Conservation (phyloP, 495 filamentous ascomycete genomes). For the Talaromyces thailandensis region DNA sequence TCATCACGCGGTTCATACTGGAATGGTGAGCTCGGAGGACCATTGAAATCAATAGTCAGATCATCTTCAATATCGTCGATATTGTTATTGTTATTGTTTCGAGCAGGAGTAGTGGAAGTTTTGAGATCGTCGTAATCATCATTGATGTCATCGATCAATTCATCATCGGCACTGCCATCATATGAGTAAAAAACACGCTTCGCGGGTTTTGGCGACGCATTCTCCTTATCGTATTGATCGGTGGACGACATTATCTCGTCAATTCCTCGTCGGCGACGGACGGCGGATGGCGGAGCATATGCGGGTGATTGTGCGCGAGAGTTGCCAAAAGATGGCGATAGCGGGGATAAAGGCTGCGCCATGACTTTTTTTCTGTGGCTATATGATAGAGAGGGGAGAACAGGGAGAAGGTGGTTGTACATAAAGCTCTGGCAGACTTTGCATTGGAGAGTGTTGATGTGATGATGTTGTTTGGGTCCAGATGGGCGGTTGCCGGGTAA, state of each 20-base stretch:
- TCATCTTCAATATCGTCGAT: neutral
- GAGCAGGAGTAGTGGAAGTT: neutral
- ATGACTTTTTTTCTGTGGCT: constrained; percentile 14
- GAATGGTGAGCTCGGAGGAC: constrained; percentile 29
- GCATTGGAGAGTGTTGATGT: constrained; percentile 13
- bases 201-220: constrained; percentile 26
- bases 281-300: constrained; percentile 4
- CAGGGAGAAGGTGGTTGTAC: neutral
- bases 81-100: neutral
- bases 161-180: constrained; percentile 14
- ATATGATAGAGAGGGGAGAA: neutral
- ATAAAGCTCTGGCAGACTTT: neutral
- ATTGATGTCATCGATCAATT: constrained; percentile 12
- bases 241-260: constrained; percentile 8
- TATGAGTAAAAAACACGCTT: constrained; percentile 12
- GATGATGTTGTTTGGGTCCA: constrained; percentile 11
- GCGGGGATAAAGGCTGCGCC: constrained; percentile 36
- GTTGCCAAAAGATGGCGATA: constrained; percentile 36
- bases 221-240: constrained; percentile 20
- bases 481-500: constrained; percentile 29
- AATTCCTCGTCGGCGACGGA: constrained; percentile 7
- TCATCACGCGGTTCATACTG: constrained; percentile 23
- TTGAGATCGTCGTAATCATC: constrained; percentile 11
- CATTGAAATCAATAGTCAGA: constrained; percentile 7
- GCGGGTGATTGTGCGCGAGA: constrained; percentile 24